phyloP scores from a whole-genome alignment of 495 filamentous ascomycete species.

The Aspergillus olivimuriae region DNA sequence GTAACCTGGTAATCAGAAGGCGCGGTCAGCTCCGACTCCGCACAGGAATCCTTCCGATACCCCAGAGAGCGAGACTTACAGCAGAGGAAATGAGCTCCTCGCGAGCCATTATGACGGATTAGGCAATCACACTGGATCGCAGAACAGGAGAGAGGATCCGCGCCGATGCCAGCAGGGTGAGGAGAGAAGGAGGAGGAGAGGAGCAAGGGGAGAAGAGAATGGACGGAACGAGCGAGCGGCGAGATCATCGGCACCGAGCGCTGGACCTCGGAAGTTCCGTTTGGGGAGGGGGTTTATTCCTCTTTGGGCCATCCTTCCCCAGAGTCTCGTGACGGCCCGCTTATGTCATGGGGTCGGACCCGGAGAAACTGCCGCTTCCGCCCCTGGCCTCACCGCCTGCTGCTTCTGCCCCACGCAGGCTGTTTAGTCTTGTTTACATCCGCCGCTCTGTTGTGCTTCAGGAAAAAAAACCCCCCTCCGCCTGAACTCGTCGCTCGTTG shows the following conservation, averaged over 20 bases:
- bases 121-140: constrained; percentile 4
- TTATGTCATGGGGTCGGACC: too few species aligned
- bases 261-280: constrained; percentile 36
- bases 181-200: constrained; percentile 1
- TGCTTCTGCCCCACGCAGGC: constrained; percentile 15
- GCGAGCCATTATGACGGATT: constrained; percentile 56
- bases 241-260: constrained; percentile 16
- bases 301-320: too few species aligned
- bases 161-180: constrained; percentile 1
- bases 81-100: constrained; percentile 83
- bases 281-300: too few species aligned
- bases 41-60: constrained; percentile 3
- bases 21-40: constrained; percentile 16
- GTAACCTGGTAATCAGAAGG: constrained; percentile 27
- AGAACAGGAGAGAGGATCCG: constrained; percentile 5
- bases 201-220: constrained; percentile 7
- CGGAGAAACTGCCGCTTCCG: constrained; percentile 8
- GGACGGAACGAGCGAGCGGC: too few species aligned
- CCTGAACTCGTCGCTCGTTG: neutral
- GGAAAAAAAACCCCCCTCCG: neutral
- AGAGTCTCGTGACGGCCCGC: constrained; percentile 33
- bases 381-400: constrained; percentile 32
- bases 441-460: constrained; percentile 5
- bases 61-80: constrained; percentile 47
- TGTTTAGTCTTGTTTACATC: constrained; percentile 24